Evolutionary conservation across 2,329 filamentous ascomycete species (phyloP).

Genomic region (Fusarium coicis): DNA sequence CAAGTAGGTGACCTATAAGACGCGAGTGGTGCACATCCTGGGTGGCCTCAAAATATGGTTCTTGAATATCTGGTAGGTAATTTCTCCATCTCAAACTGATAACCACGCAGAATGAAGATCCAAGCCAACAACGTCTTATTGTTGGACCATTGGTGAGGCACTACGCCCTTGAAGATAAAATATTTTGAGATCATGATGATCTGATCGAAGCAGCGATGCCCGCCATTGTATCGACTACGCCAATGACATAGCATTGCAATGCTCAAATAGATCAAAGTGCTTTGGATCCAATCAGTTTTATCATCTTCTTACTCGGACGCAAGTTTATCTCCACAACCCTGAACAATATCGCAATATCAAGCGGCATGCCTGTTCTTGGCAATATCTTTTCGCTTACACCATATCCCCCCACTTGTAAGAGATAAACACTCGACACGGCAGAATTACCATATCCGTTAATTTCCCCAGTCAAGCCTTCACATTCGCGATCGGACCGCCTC

Average conservation of each 20-base stretch:
- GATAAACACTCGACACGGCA: neutral
- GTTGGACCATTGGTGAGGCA: neutral
- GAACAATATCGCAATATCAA: neutral
- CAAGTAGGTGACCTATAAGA: neutral
- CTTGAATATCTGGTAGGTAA: fast-evolving
- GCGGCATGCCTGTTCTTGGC: neutral
- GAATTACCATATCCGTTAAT: neutral
- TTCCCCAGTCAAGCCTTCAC: neutral
- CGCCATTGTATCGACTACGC: neutral
- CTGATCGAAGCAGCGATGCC: neutral
- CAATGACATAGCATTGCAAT: neutral
- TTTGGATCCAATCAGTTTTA: neutral
- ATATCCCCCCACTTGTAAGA: neutral
- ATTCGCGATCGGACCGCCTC: neutral
- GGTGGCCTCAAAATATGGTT: neutral
- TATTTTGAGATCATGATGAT: no score
- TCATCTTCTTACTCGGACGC: neutral
- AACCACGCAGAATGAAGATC: no score
- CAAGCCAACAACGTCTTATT: neutral
- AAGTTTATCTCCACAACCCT: neutral
- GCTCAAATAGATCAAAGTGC: neutral
- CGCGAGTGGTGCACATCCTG: neutral
- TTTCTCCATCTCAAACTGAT: neutral
- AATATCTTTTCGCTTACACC: neutral
- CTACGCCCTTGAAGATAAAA: neutral